Evolutionary conservation across 106 monocot species (phyloP).

Genomic region (Dactylorhiza incarnata): DNA sequence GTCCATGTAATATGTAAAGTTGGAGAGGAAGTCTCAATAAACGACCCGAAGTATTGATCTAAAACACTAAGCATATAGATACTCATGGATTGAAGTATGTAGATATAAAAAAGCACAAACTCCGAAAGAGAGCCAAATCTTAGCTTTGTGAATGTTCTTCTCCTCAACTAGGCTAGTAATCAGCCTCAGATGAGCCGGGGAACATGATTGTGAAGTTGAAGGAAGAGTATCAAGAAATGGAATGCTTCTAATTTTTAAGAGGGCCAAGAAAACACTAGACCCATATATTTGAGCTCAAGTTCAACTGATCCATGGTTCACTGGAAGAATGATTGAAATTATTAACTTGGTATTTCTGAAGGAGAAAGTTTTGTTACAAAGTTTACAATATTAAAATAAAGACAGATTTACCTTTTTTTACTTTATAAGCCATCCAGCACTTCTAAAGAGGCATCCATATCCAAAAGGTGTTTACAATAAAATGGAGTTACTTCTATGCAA

Average conservation of each 20-base stretch:
- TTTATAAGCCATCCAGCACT: too few species aligned
- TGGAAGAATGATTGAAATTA: not conserved
- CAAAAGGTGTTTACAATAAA: too few species aligned
- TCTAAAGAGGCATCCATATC: too few species aligned
- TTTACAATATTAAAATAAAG: too few species aligned
- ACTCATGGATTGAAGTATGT: slow-evolving; percentile 70
- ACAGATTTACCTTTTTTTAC: too few species aligned
- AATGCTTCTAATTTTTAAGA: slow-evolving; percentile 28
- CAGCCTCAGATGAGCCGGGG: slow-evolving; percentile 13
- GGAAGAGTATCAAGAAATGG: not conserved
- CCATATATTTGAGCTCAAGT: slow-evolving; percentile 54
- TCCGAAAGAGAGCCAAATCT: slow-evolving; percentile 47
- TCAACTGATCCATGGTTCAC: slow-evolving; percentile 13
- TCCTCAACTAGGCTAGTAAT: slow-evolving; percentile 41
- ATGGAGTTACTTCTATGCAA: too few species aligned
- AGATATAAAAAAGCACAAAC: slow-evolving; percentile 68
- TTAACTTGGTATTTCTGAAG: too few species aligned
- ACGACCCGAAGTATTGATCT: too few species aligned
- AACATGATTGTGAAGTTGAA: slow-evolving; percentile 38
- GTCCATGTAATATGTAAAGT: too few species aligned
- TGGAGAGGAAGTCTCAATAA: too few species aligned
- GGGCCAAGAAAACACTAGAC: slow-evolving; percentile 55
- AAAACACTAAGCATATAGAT: not conserved
- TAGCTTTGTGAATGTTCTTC: slow-evolving; percentile 56
- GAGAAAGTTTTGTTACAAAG: too few species aligned